phyloP scores from a whole-genome alignment of 371 early-diverging fungal species.

The Haplosporangium sp. region DNA sequence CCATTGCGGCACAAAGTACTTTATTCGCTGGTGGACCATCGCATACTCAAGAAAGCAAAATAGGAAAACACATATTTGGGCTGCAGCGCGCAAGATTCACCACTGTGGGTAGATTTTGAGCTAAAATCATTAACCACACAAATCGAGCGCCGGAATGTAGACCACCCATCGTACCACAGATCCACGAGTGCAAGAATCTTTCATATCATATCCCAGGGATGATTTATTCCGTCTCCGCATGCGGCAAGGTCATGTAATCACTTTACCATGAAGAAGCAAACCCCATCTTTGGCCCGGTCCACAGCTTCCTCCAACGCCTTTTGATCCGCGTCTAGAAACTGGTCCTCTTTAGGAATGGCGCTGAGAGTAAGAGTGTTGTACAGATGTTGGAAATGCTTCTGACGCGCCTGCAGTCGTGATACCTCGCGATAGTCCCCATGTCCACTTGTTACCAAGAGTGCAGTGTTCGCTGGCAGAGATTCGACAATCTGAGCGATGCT shows the following conservation, averaged over 20 bases:
- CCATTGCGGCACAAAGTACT: too few species aligned
- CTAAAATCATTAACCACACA: too few species aligned
- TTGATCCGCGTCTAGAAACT: slow-evolving; percentile 39
- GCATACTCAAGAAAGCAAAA: too few species aligned
- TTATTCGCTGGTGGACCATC: too few species aligned
- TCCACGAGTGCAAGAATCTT: not conserved
- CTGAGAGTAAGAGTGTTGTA: slow-evolving; percentile 41
- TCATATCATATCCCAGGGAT: too few species aligned
- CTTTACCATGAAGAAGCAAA: slow-evolving; percentile 50
- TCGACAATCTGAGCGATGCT: slow-evolving; percentile 59
- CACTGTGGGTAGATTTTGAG: too few species aligned
- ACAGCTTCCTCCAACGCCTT: slow-evolving; percentile 30
- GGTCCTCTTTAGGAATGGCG: slow-evolving; percentile 31
- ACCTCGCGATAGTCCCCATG: slow-evolving; percentile 58
- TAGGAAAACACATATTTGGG: too few species aligned
- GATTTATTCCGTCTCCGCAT: too few species aligned
- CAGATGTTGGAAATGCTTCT: slow-evolving; percentile 27
- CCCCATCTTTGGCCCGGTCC: slow-evolving; percentile 41
- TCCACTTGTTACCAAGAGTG: slow-evolving; percentile 64
- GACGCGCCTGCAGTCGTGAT: slow-evolving; percentile 20
- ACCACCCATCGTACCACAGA: not conserved
- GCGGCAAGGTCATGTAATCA: not conserved
- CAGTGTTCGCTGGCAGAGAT: slow-evolving; percentile 59
- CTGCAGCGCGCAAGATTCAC: too few species aligned
- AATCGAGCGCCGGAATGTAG: too few species aligned